Conservation (phyloP, 371 early-diverging fungal species). For the Dichotomocladium elegans region DNA sequence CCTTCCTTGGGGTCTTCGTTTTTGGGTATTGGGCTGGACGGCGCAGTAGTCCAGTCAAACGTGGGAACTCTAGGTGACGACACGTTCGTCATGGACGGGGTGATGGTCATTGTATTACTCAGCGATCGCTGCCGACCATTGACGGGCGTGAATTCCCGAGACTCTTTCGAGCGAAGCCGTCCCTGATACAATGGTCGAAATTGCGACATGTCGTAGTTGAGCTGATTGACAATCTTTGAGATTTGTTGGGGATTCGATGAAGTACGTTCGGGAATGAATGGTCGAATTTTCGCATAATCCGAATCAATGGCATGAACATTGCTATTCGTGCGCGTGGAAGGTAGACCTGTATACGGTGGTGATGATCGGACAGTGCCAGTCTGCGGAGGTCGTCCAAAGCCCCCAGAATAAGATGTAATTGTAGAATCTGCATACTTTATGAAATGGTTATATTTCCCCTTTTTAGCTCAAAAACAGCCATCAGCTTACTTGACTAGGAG, state of each 20-base stretch:
- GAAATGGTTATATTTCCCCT: no score
- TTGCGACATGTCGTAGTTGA: conserved; percentile 10
- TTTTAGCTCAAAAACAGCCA: no score
- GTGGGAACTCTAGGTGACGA: not conserved
- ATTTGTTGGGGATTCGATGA: conserved; percentile 28
- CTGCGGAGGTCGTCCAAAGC: no score
- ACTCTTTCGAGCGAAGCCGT: not conserved
- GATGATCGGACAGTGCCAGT: no score
- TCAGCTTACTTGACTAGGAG: conserved; percentile 6
- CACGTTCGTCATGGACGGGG: not conserved
- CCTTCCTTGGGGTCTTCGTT: conserved; percentile 10
- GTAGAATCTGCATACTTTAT: no score
- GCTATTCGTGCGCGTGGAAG: no score
- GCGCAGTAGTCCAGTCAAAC: conserved; percentile 10
- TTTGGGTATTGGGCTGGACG: conserved; percentile 12
- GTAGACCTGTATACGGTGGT: no score
- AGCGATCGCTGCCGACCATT: not conserved
- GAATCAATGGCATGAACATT: no score
- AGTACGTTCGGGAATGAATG: conserved; percentile 24
- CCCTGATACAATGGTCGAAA: conserved; percentile 4
- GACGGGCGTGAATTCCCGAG: not conserved
- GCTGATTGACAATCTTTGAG: conserved; percentile 16
- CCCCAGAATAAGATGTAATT: no score
- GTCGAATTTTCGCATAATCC: conserved; percentile 16
- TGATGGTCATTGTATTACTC: not conserved